A percentile compares a stretch with the other conserved stretches of the same genome.
Conservation (phyloP, 2,329 filamentous ascomycete species). For the Fusarium vanettenii region DNA sequence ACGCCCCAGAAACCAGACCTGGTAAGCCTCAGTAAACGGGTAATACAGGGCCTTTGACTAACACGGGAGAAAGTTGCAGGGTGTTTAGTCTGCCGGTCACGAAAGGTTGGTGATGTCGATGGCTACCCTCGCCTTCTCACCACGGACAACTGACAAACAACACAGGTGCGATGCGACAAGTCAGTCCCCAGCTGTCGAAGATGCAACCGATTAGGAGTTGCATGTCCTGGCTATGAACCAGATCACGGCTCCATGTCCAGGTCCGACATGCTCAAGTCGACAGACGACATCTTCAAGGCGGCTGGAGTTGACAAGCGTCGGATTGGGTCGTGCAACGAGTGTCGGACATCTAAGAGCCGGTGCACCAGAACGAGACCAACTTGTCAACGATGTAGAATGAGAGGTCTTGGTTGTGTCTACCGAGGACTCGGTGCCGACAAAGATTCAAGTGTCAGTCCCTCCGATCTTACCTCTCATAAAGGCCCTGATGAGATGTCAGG, state of each 20-base stretch:
- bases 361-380: constrained; percentile 42
- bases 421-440: neutral
- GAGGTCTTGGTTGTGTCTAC: constrained; percentile 8
- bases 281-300: constrained; percentile 43
- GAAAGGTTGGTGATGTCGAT: neutral
- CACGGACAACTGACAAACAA: neutral
- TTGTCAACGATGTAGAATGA: constrained; percentile 42
- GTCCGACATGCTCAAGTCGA: constrained; percentile 36
- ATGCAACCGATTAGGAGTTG: constrained; percentile 37
- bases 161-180: constrained; percentile 2
- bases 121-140: neutral
- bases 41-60: neutral
- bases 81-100: neutral
- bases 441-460: neutral
- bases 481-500: neutral
- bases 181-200: constrained; percentile 22
- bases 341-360: constrained; percentile 41
- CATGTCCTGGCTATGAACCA: constrained; percentile 40
- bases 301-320: constrained; percentile 44
- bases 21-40: neutral
- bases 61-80: neutral
- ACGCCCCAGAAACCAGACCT: neutral
- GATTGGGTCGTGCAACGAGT: constrained; percentile 44
- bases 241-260: constrained; percentile 30
- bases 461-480: neutral